phyloP scores from a whole-genome alignment of 768 basidiomycete species.

The Pisolithus marmoratus region DNA sequence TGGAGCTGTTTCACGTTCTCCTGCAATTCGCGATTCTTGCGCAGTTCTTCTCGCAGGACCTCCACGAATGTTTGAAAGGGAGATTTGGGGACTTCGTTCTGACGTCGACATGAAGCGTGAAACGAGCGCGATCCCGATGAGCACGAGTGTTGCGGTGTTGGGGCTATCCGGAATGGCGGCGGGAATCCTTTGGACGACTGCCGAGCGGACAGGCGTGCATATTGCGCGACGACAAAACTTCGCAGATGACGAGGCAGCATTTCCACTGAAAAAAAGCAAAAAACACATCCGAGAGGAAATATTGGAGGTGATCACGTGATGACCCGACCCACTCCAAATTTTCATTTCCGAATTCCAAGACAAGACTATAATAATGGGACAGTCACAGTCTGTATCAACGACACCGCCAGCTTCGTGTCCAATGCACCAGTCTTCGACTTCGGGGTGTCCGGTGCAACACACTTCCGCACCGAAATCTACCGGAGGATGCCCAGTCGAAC shows the following conservation, averaged over 20 bases:
- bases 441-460: slow-evolving; percentile 43
- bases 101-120: slow-evolving; percentile 60
- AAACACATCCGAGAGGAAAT: background rate
- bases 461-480: slow-evolving; percentile 21
- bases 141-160: slow-evolving; percentile 1
- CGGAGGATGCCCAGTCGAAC: slow-evolving; percentile 61
- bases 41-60: slow-evolving; percentile 84
- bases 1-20: slow-evolving; percentile 97
- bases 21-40: slow-evolving; percentile 91
- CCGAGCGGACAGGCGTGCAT: slow-evolving; percentile 16
- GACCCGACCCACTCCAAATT: background rate
- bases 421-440: slow-evolving; percentile 3
- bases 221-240: slow-evolving; percentile 28
- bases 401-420: slow-evolving; percentile 3
- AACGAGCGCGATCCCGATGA: slow-evolving; percentile 33
- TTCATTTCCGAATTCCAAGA: background rate
- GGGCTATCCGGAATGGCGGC: slow-evolving; percentile 27
- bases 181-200: slow-evolving; percentile 11
- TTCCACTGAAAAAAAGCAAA: background rate
- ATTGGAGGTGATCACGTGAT: background rate
- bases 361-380: slow-evolving; percentile 3
- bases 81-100: slow-evolving; percentile 72
- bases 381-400: slow-evolving; percentile 7
- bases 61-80: slow-evolving; percentile 97
- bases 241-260: slow-evolving; percentile 49